Base-by-base conservation (phyloP, 108 stramenopile genomes). In the Nitzschia putrida region DNA sequence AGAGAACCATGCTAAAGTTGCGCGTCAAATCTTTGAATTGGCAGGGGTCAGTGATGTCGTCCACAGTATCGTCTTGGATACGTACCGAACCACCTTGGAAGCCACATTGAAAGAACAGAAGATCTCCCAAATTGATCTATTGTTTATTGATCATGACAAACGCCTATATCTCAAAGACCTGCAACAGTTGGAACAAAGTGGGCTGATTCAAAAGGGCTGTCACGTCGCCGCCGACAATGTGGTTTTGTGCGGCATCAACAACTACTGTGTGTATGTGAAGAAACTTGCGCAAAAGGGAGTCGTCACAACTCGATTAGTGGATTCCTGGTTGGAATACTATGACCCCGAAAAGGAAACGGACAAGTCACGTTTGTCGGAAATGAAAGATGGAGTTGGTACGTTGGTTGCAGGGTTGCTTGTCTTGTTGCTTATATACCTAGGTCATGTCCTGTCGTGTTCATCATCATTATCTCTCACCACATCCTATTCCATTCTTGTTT, bases 91-190 rank as follows among this genome's bases (percentile, higher is more conserved):
- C 21, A 25, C 43, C 16, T 43, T 72, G 47, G 23, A 18, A 22
- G 52, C 45, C 7, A 14, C 26, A 37, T 25, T 59, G 64, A 20
- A 26, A 22, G 8, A 14, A 3, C 51, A 53, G 57, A 44, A 60
- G 13, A 43, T 22, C 8, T 7, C 47, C 8, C 40, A 14, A 8
- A 69, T 61, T 26, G 87, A 94, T 41, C 87, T 94, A 57, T 57
- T 96, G 25, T 90, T 96, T 66, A 69, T 96, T 16, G 95, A 96
- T 84, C 95, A 96, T 66, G 93, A 93, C 68, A 96, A 96, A 68
- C 85, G 87, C 42, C 52, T 74, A 3, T 96, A 96, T 77, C 79
- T 87, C 44, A 24, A 78, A 0, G 90, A 94, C 74, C 61, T 96
- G 21, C 52, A 66, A 52, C 70, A 77, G 45, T 58, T 94, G n/a